phyloP scores from a whole-genome alignment of 164 flowering plant species.

The Vitis rotundifolia region DNA sequence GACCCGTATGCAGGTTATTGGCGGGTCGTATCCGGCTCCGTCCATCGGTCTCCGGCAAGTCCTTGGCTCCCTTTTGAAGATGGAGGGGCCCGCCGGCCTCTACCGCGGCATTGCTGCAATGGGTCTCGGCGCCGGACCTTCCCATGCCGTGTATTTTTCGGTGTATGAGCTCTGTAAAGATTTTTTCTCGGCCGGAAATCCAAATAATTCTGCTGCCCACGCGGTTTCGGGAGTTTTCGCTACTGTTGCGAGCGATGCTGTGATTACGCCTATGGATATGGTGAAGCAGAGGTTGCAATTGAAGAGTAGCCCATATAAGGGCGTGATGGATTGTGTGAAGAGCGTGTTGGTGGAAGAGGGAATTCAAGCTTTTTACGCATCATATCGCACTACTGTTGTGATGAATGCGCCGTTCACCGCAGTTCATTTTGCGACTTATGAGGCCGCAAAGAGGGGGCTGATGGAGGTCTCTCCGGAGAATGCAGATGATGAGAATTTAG shows the following conservation, averaged over 20 bases:
- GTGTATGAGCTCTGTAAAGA: slow-evolving; percentile 57
- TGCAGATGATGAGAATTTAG: slow-evolving; percentile 49
- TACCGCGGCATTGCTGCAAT: slow-evolving; percentile 73
- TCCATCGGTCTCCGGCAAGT: slow-evolving; percentile 33
- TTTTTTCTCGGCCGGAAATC: slow-evolving; percentile 33
- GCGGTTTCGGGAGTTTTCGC: slow-evolving; percentile 63
- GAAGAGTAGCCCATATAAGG: slow-evolving; percentile 53
- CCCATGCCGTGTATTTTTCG: slow-evolving; percentile 78
- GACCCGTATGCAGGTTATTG: slow-evolving; percentile 41
- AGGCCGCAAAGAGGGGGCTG: slow-evolving; percentile 55
- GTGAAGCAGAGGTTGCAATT: slow-evolving; percentile 78
- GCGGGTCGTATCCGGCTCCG: slow-evolving; percentile 14
- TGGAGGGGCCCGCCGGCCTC: slow-evolving; percentile 48
- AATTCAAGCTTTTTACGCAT: slow-evolving; percentile 53
- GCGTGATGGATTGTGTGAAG: slow-evolving; percentile 49
- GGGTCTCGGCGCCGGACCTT: slow-evolving; percentile 77
- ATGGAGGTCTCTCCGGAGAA: slow-evolving; percentile 46
- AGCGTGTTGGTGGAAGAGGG: slow-evolving; percentile 61
- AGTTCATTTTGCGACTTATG: slow-evolving; percentile 68
- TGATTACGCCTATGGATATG: slow-evolving; percentile 72
- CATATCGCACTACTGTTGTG: slow-evolving; percentile 68
- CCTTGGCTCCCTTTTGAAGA: slow-evolving; percentile 37
- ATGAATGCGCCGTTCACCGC: slow-evolving; percentile 82
- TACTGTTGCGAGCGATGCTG: slow-evolving; percentile 69
- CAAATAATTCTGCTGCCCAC: slow-evolving; percentile 42